These are phyloP conservation scores for Rhamnella rubrinervis DNA, from an alignment of 331 rosid species.

Conservation along the genomic window DNA sequence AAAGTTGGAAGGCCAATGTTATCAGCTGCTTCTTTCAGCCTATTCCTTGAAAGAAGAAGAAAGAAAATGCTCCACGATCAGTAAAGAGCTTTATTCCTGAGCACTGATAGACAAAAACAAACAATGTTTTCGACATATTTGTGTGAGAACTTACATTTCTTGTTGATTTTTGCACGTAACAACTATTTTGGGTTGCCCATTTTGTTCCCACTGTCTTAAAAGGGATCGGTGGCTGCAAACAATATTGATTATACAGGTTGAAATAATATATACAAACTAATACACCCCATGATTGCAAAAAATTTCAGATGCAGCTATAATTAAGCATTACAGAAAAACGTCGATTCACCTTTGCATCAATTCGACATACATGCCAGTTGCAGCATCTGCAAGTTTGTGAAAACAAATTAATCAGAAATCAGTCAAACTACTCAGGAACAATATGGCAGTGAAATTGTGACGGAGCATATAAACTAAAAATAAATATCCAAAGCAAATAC, in stretches of 20 bases:
- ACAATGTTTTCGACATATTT: background rate
- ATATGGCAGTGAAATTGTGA: background rate
- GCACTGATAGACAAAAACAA: background rate
- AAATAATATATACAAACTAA: constrained; percentile 9
- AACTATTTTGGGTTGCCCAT: constrained; percentile 89
- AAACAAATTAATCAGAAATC: constrained; percentile 9
- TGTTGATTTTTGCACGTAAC: constrained; percentile 84
- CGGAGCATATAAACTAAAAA: background rate
- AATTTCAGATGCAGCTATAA: background rate
- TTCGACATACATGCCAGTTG: constrained; percentile 87
- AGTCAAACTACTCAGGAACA: constrained; percentile 7
- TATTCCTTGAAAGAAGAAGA: constrained; percentile 55
- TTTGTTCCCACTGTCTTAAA: constrained; percentile 82
- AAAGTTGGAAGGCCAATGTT: constrained; percentile 82
- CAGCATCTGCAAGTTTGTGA: constrained; percentile 66
- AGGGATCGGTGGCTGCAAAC: constrained; percentile 62
- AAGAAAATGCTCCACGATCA: constrained; percentile 8
- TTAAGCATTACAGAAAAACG: background rate
- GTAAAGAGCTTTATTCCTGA: background rate
- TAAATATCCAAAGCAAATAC: background rate
- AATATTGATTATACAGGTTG: constrained; percentile 4
- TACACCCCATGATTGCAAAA: background rate
- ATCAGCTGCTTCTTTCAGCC: constrained; percentile 75
- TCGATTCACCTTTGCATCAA: constrained; percentile 60
- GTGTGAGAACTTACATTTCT: constrained; percentile 61